Percentiles rank a stretch among this genome's conserved stretches.
Conservation (phyloP, 768 basidiomycete species). For the Coprinellus micaceus region DNA sequence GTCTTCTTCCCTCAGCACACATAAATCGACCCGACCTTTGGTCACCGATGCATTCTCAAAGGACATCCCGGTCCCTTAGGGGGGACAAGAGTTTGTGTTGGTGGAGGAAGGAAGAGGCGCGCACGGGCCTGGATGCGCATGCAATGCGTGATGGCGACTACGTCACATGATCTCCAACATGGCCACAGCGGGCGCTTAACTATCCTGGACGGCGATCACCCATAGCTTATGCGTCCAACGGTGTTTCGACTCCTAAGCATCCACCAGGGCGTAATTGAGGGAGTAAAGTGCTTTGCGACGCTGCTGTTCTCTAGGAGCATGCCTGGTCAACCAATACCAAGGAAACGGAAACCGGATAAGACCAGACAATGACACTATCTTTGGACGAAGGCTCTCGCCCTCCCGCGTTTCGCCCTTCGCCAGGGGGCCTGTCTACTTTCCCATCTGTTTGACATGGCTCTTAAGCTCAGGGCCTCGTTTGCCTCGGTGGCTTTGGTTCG, state of each 20-base stretch:
- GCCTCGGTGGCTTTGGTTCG: background rate
- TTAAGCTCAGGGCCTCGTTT: background rate
- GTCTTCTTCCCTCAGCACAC: background rate
- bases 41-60: slow-evolving; percentile 83
- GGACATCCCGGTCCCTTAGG: slow-evolving; percentile 49
- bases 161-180: background rate
- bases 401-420: background rate
- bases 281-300: no score
- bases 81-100: background rate
- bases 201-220: no score
- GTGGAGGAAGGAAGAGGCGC: background rate
- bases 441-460: background rate
- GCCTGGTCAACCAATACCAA: no score
- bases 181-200: no score
- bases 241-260: no score
- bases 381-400: background rate
- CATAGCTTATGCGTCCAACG: no score
- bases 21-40: slow-evolving; percentile 51
- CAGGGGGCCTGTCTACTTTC: background rate
- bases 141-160: background rate
- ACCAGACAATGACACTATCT: no score
- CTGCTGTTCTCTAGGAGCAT: no score
- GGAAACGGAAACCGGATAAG: no score
- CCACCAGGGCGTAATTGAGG: no score
- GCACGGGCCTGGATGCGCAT: background rate